phyloP scores from a whole-genome alignment of 164 flowering plant species.

The Akebia trifoliata region DNA sequence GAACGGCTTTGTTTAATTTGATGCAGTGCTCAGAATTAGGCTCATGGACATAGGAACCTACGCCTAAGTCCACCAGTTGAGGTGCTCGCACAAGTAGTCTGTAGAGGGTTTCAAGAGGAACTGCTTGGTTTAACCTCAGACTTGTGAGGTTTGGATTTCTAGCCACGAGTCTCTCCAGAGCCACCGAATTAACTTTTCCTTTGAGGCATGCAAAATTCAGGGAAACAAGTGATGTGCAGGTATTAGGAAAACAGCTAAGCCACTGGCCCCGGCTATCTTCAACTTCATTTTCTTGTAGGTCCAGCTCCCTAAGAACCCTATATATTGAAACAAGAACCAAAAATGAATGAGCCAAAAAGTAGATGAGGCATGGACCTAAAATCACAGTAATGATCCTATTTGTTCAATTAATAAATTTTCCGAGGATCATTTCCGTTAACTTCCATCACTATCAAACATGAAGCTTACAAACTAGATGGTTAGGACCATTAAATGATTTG shows the following conservation, averaged over 20 bases:
- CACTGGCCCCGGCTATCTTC: conserved; percentile 76
- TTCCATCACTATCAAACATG: no score
- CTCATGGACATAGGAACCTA: conserved; percentile 52
- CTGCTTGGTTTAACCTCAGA: conserved; percentile 58
- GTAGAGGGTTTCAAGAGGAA: conserved; percentile 54
- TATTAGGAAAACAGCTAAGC: conserved; percentile 82
- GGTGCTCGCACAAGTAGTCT: conserved; percentile 60
- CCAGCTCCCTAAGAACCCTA: conserved; percentile 79
- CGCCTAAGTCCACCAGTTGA: conserved; percentile 66
- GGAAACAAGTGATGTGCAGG: conserved; percentile 67
- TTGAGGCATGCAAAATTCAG: conserved; percentile 80
- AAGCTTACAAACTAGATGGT: no score
- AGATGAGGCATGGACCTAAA: no score
- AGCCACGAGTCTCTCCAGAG: conserved; percentile 77
- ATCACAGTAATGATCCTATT: no score
- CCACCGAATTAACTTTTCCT: conserved; percentile 59
- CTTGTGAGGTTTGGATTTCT: conserved; percentile 67
- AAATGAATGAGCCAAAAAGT: background rate
- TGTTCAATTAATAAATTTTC: no score
- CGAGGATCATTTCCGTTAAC: no score
- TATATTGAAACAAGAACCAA: background rate
- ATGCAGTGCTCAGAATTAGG: conserved; percentile 38
- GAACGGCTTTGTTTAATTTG: conserved; percentile 31
- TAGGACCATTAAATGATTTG: no score
- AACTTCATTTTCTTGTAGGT: conserved; percentile 78